Conservation (phyloP, 108 stramenopile species). For the Skeletonema potamos region DNA sequence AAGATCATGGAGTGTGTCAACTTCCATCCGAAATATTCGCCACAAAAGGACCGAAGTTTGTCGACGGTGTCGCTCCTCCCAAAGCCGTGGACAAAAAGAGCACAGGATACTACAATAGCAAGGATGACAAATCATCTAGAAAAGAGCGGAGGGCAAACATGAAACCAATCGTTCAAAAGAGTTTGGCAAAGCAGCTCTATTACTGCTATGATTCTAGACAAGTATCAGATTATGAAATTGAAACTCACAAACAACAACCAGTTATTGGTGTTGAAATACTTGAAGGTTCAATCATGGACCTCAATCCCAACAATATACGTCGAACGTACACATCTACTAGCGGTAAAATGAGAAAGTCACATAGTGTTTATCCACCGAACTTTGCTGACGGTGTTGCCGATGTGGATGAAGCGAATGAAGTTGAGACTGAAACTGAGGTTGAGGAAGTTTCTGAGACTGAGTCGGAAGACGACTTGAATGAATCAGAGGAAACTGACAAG, state of each 20-base stretch:
- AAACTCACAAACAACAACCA: background rate
- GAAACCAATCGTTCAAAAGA: conserved; percentile 66
- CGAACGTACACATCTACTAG: conserved; percentile 52
- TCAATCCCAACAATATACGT: conserved; percentile 77
- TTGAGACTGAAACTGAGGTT: background rate
- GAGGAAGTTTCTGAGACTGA: background rate
- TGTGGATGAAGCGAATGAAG: conserved; percentile 32
- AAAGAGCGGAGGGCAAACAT: conserved; percentile 19
- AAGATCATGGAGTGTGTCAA: conserved; percentile 9
- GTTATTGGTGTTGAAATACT: conserved; percentile 71
- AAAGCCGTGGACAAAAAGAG: conserved; percentile 36
- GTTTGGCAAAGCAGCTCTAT: conserved; percentile 51
- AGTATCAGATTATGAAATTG: background rate
- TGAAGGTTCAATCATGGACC: conserved; percentile 63
- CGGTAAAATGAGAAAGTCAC: conserved; percentile 48
- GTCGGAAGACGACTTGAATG: background rate
- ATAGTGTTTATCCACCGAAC: conserved; percentile 62
- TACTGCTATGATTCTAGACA: conserved; percentile 31
- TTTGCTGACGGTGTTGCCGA: conserved; percentile 38
- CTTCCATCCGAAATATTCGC: conserved; percentile 32
- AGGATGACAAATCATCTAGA: conserved; percentile 1
- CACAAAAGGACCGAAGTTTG: conserved; percentile 8
- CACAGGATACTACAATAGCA: background rate
- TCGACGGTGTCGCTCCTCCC: conserved; percentile 60
- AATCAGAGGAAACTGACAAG: conserved; percentile 20